Evolutionary conservation across 2,329 filamentous ascomycete genomes (phyloP), one percentile per base, ranked within the genome.

Genomic region (Paecilomyces niveus): DNA sequence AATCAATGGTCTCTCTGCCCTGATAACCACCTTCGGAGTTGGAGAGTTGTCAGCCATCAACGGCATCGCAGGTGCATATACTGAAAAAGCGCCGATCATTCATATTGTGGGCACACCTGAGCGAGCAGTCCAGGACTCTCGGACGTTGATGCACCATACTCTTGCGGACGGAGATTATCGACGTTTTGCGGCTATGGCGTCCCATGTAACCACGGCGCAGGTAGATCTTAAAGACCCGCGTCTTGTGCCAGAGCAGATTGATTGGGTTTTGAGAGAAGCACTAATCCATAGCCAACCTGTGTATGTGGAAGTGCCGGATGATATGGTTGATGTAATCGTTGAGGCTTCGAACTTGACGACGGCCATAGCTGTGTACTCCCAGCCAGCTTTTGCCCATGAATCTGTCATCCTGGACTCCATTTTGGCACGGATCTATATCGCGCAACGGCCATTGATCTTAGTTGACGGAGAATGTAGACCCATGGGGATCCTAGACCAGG

Each of bases 251-350:
- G 73, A 76, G 26, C 74, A 80, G 59, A 81, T 85, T 32, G 83
- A 85, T 62, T 66, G 73, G 53, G 73, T 78, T 3, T 67, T 85
- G 33, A 70, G 71, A 56, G 75, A 81, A 57, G 81, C 79, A 52
- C 65, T 84, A 21, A 63, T 79, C 54, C 77, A 82, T 33, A 82
- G 78, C 58, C 35, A 13, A 45, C 35, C 35, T 45, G 35, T 51
- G 65, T 85, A 83, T 59, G 77, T 85, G 15, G 78, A 82, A 61
- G 63, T 85, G 6, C 83, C 83, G 0, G 75, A 77, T 8, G 82
- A 85, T 63, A 70, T 84, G 68, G 80, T 82, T 70, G 61, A 65
- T 7, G 58, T 62, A 3, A 55, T 60, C 2, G 64, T 70, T 26
- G 24, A 26, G 3, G 3, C 24, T 5, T 26, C 24, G 24, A 26